Evolutionary conservation across 768 basidiomycete species (phyloP).

Genomic region (Tylopilus sp.): DNA sequence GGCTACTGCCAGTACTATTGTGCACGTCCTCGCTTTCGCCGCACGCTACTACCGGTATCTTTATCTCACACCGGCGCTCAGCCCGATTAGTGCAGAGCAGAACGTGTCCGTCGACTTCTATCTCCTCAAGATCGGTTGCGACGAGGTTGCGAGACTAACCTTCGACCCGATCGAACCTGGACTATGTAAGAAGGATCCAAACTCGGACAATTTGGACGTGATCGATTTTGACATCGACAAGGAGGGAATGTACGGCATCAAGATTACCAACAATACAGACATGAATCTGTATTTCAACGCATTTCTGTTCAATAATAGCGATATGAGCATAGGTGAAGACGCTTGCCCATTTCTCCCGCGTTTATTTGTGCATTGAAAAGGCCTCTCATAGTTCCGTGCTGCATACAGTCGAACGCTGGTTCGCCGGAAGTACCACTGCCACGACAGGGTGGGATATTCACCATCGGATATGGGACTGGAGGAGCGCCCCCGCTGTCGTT

Average conservation of each 20-base stretch:
- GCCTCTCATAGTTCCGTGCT: conserved; percentile 7
- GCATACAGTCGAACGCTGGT: conserved; percentile 1
- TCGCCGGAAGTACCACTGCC: conserved; percentile 8
- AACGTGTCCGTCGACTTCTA: conserved; percentile 13
- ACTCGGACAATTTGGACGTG: not conserved
- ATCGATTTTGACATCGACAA: conserved; percentile 25
- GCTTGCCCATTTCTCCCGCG: not conserved
- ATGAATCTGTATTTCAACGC: conserved; percentile 37
- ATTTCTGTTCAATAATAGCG: conserved; percentile 42
- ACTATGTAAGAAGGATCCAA: conserved; percentile 2
- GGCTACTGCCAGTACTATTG: not conserved
- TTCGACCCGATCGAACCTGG: not conserved
- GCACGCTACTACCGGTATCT: conserved; percentile 22
- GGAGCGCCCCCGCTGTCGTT: conserved; percentile 33
- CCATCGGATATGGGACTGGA: conserved; percentile 41
- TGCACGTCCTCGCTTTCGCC: conserved; percentile 7
- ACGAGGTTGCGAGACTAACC: not conserved
- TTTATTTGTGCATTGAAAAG: not conserved
- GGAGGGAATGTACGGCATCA: conserved; percentile 31
- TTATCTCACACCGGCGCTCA: conserved; percentile 2
- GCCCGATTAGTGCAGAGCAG: not conserved
- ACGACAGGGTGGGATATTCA: conserved; percentile 9
- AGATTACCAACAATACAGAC: conserved; percentile 33
- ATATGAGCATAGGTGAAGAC: conserved; percentile 33
- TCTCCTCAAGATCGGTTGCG: not conserved